These are phyloP conservation scores for Gossypium longicalyx DNA, from an alignment of 345 rosid genomes.

Conservation along the genomic window DNA sequence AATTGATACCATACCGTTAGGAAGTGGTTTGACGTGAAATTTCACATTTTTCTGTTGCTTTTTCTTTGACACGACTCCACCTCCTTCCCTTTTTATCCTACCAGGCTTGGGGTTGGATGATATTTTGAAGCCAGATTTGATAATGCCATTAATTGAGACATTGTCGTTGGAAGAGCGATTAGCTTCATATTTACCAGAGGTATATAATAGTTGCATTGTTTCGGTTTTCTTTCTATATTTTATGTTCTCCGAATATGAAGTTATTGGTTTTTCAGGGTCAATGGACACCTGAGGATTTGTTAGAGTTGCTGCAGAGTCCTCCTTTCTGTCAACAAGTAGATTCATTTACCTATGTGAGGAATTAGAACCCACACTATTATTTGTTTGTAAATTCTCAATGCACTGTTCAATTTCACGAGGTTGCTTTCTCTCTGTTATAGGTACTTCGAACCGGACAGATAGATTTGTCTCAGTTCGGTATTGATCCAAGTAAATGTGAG, in stretches of 20 bases:
- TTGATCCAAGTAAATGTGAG: constrained; percentile 91
- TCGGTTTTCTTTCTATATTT: not conserved
- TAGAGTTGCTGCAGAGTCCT: constrained; percentile 86
- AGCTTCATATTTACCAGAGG: constrained; percentile 85
- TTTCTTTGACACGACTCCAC: not conserved
- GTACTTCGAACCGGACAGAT: constrained; percentile 95
- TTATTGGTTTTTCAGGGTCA: constrained; percentile 55
- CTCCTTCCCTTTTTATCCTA: not conserved
- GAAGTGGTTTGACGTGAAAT: not conserved
- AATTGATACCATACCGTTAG: not conserved
- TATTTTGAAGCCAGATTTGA: constrained; percentile 80
- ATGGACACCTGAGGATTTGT: constrained; percentile 64
- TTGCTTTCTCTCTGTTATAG: constrained; percentile 32
- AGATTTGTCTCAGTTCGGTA: constrained; percentile 88
- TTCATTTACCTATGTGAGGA: constrained; percentile 84
- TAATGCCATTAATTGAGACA: constrained; percentile 80
- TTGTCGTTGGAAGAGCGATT: constrained; percentile 60
- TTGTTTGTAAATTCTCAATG: constrained; percentile 4
- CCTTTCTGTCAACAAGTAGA: constrained; percentile 98
- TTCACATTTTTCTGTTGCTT: no score
- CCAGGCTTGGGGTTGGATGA: constrained; percentile 83
- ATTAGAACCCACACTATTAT: constrained; percentile 13
- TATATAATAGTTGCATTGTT: constrained; percentile 17
- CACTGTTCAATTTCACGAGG: not conserved
- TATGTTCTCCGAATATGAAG: constrained; percentile 7